Evolutionary conservation across 169 alveolate genomes (phyloP), one percentile per base, ranked within the genome.

Genomic region (Cytauxzoon felis): DNA sequence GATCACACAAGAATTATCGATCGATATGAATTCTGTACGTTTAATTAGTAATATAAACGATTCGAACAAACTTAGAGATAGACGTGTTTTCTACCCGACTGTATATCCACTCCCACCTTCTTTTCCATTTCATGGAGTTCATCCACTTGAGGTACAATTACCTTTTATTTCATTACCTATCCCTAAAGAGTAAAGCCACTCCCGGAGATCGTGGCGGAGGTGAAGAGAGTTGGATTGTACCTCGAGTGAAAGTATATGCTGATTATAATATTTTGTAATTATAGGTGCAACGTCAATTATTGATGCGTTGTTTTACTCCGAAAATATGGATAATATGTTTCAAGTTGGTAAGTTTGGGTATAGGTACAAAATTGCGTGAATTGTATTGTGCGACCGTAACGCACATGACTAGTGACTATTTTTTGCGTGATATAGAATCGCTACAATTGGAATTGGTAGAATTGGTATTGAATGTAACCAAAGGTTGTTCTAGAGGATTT

Each of bases 281-380:
- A 3, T 27, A 73, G 84, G 71, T 58, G 3, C 60, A 54, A 24
- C 52, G 78, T 0, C 50, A 18, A 27, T 38, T 73, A 36, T 51
- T 50, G 2, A 73, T 73, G 84, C 27, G 40, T 11, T 73, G 84
- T 57, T 73, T 73, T 24, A 16, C 78, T 0, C 45, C 61, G 5
- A 54, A 57, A 1, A 36, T 73, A 5, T 73, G 84, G 84, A 8
- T 62, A 4, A 36, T 19, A 30, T 73, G 63, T 30, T 33, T 73
- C 21, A 73, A 66, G 57, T 54, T 73, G 60, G 79, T 73, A 33
- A 73, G 84, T 43, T 34, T 73, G 64, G 84, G 78, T 16, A 66
- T 73, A 1, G 84, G 84, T 1, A 63, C 68, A 18, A 51, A 47
- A 52, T 7, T 63, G 13, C 30, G 84, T 13, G 38, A 26, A 32